A percentile compares a stretch with the other conserved stretches of the same genome.
Conservation (phyloP, 768 basidiomycete genomes). For the Pleurotus tuber-regium region DNA sequence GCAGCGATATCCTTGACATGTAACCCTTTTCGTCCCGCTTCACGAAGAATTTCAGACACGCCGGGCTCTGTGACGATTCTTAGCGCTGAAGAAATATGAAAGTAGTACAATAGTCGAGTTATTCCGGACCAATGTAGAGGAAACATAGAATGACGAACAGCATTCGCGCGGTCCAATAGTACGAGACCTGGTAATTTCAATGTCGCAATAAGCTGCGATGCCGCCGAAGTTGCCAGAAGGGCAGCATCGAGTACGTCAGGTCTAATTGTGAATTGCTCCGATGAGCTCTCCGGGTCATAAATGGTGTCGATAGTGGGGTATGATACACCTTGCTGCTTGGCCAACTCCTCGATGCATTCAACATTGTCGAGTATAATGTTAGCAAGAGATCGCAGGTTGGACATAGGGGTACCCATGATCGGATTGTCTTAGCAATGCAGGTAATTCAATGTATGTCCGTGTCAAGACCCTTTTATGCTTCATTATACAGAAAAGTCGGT, state of each 20-base stretch:
- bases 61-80: constrained; percentile 18
- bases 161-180: constrained; percentile 7
- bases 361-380: constrained; percentile 13
- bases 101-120: constrained; percentile 4
- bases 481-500: too few species aligned
- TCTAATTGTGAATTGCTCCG: constrained; percentile 11
- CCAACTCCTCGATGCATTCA: constrained; percentile 12
- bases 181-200: constrained; percentile 9
- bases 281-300: constrained; percentile 7
- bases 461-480: too few species aligned
- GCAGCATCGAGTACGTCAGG: constrained; percentile 11
- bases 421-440: too few species aligned
- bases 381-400: constrained; percentile 13
- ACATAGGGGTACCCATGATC: neutral
- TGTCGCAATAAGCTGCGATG: constrained; percentile 17
- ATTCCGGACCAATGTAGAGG: neutral
- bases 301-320: constrained; percentile 13
- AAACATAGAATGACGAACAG: constrained; percentile 14
- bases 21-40: constrained; percentile 27
- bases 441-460: too few species aligned
- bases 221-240: constrained; percentile 14
- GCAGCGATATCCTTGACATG: constrained; percentile 28
- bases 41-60: constrained; percentile 20
- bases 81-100: constrained; percentile 17
- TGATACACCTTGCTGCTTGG: neutral